These are phyloP conservation scores for Rubus parviflorus DNA, from an alignment of 306 rosid species.

Conservation along the genomic window DNA sequence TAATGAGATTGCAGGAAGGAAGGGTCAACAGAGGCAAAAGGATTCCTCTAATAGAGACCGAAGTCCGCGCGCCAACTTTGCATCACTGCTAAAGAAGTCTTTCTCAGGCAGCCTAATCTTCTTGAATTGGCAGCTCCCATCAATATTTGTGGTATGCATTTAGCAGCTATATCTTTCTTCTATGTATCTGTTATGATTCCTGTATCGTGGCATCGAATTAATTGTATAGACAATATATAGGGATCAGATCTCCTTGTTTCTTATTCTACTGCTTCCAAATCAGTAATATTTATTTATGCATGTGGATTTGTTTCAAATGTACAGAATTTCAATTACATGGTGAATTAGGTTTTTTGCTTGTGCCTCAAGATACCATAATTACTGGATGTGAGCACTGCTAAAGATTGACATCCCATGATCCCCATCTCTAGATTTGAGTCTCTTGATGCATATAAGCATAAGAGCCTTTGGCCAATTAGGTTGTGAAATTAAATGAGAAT, in stretches of 20 bases:
- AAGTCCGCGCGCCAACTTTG: conserved; percentile 86
- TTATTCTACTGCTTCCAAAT: too few relatives aligned
- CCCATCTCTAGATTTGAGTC: background rate
- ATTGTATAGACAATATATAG: background rate
- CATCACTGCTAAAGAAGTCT: conserved; percentile 60
- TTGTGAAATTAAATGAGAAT: background rate
- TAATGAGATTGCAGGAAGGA: conserved; percentile 71
- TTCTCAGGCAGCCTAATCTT: conserved; percentile 74
- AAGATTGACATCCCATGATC: background rate
- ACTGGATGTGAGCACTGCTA: too few relatives aligned
- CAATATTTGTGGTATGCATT: conserved; percentile 87
- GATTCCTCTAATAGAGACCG: conserved; percentile 64
- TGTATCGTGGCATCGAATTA: background rate
- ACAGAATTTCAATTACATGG: background rate
- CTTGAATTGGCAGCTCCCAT: conserved; percentile 89
- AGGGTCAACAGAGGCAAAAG: conserved; percentile 64
- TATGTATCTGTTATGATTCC: background rate
- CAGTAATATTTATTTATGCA: background rate
- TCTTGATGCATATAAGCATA: background rate
- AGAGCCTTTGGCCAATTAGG: background rate
- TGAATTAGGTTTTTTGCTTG: background rate
- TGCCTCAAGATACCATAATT: background rate
- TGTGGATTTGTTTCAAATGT: background rate
- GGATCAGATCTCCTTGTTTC: background rate
- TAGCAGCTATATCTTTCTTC: too few relatives aligned